Evolutionary conservation across 1,139 yeast species (phyloP).

Genomic region (Saccharomyces hybrid): DNA sequence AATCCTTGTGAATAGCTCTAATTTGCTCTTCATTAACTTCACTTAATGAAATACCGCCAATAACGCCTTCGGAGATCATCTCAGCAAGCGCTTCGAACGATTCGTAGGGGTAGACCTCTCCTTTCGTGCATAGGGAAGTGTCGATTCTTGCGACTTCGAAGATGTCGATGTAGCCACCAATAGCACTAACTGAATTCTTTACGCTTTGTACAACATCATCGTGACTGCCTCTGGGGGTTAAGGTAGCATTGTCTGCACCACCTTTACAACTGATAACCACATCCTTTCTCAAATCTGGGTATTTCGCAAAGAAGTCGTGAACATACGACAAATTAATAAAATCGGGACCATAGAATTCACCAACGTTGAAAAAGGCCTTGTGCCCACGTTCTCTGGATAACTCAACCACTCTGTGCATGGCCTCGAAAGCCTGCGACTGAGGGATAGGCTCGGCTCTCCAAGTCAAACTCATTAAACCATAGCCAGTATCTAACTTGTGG

Average conservation of each 20-base stretch:
- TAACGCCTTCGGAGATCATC: conserved; percentile 45
- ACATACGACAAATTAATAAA: conserved; percentile 46
- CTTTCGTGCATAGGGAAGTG: conserved; percentile 30
- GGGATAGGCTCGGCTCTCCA: conserved; percentile 43
- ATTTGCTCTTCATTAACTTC: conserved; percentile 61
- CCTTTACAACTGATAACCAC: conserved; percentile 66
- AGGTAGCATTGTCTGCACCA: conserved; percentile 34
- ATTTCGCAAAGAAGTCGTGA: conserved; percentile 46
- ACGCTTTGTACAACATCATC: conserved; percentile 45
- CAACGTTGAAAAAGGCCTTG: conserved; percentile 58
- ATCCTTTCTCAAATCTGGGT: conserved; percentile 46
- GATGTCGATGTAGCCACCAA: conserved; percentile 46
- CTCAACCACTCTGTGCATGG: conserved; percentile 38
- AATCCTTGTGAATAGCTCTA: conserved; percentile 42
- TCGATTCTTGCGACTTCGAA: conserved; percentile 69
- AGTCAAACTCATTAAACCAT: conserved; percentile 40
- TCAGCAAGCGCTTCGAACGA: conserved; percentile 45
- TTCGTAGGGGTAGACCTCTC: conserved; percentile 30
- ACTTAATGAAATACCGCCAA: conserved; percentile 62
- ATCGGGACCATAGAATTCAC: conserved; percentile 67
- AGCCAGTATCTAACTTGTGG: conserved; percentile 22
- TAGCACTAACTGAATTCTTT: conserved; percentile 38
- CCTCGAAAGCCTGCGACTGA: conserved; percentile 34
- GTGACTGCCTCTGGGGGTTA: conserved; percentile 43
- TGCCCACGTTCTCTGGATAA: conserved; percentile 39